Percentiles rank a stretch among this genome's conserved stretches.
phyloP scores from a whole-genome alignment of 129 eudicot genomes.

The Flaveria linearis region DNA sequence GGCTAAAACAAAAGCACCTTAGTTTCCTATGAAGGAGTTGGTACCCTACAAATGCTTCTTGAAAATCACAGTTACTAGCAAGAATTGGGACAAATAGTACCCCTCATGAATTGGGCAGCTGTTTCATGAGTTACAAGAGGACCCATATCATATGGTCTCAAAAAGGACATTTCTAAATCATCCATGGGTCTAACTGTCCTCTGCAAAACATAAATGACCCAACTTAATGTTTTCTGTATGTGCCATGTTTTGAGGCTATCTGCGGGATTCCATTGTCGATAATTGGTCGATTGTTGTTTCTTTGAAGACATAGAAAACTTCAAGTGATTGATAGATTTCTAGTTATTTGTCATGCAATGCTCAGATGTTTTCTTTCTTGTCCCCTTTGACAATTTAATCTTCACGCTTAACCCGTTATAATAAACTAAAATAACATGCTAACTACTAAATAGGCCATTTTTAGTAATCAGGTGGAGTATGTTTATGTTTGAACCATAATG shows the following conservation, averaged over 20 bases:
- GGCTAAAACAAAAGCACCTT: conserved; percentile 18
- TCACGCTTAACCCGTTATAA: background rate
- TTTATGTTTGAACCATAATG: background rate
- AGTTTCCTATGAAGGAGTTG: conserved; percentile 7
- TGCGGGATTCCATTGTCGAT: conserved; percentile 31
- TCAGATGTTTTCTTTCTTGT: background rate
- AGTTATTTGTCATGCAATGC: background rate
- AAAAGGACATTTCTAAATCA: conserved; percentile 30
- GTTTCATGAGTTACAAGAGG: conserved; percentile 8
- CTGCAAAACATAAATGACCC: conserved; percentile 21
- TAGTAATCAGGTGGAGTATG: background rate
- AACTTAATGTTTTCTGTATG: conserved; percentile 22
- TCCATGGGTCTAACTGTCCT: conserved; percentile 28
- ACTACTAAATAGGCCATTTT: background rate
- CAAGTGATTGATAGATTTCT: conserved; percentile 1
- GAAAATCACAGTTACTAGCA: conserved; percentile 17
- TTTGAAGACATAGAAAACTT: background rate
- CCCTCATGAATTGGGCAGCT: conserved; percentile 23
- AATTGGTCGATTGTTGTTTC: conserved; percentile 28
- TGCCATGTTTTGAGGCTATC: conserved; percentile 20
- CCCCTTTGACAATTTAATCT: background rate
- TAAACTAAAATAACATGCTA: background rate
- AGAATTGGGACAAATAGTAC: conserved; percentile 26
- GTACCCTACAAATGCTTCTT: conserved; percentile 28
- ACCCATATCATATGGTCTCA: conserved; percentile 28